Conservation (phyloP, 164 flowering plant genomes). For the Nymphaea thermarum region DNA sequence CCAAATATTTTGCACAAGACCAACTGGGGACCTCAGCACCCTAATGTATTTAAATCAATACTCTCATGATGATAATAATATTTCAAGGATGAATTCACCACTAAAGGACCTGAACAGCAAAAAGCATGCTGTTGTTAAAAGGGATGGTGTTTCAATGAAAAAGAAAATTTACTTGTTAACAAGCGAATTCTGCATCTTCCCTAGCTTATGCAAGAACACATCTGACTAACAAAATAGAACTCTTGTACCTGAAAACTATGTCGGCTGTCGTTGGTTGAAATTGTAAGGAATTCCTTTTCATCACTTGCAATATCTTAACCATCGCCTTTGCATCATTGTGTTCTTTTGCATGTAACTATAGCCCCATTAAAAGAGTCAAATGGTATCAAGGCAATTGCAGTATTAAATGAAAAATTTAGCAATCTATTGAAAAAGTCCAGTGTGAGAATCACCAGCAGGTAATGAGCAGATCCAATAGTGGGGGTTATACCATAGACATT, state of each 20-base stretch:
- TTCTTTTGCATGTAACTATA: constrained; percentile 59
- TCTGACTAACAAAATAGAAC: neutral
- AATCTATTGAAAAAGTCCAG: neutral
- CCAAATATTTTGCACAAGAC: too few species aligned
- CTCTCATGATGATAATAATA: too few species aligned
- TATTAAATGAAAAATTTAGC: neutral
- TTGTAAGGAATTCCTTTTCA: constrained; percentile 60
- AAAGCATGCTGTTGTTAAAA: too few species aligned
- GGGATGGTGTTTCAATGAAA: too few species aligned
- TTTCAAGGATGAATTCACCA: too few species aligned
- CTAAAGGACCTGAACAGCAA: too few species aligned
- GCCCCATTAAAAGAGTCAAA: neutral
- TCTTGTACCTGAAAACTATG: constrained; percentile 70
- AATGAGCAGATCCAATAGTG: constrained; percentile 57
- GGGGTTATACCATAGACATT: constrained; percentile 81
- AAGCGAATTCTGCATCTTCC: neutral
- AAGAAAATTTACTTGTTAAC: neutral
- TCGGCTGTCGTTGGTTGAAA: constrained; percentile 91
- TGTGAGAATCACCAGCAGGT: constrained; percentile 45
- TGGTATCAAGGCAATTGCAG: neutral
- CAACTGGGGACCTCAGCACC: too few species aligned
- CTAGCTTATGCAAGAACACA: too few species aligned
- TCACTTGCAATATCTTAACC: constrained; percentile 57
- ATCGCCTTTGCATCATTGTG: constrained; percentile 59
- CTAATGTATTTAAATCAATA: too few species aligned